Evolutionary conservation across 192 early-diverging fungal species (phyloP).

Genomic region (Coemansia sp.): DNA sequence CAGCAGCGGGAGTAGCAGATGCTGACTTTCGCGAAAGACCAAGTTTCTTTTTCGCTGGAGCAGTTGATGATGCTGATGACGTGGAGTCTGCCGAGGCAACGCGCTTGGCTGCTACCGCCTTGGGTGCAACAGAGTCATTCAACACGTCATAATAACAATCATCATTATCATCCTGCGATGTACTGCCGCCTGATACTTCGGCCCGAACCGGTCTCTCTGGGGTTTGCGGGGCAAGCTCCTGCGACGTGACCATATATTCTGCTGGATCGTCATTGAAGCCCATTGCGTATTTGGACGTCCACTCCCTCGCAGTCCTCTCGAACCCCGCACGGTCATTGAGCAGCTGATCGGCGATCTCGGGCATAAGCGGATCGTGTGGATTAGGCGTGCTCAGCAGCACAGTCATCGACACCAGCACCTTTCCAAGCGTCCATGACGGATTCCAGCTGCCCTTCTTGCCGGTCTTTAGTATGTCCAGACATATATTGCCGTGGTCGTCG

Average conservation of each 20-base stretch:
- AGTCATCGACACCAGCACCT: conserved; percentile 60
- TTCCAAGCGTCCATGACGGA: conserved; percentile 66
- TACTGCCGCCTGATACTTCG: background rate
- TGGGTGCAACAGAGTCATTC: no score
- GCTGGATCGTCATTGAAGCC: conserved; percentile 16
- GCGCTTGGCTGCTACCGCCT: background rate
- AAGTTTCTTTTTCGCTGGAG: conserved; percentile 10
- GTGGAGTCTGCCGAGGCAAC: background rate
- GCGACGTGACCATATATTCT: conserved; percentile 16
- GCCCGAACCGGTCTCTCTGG: background rate
- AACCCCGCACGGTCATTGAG: conserved; percentile 22
- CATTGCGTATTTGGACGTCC: conserved; percentile 35
- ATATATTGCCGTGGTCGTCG: conserved; percentile 75
- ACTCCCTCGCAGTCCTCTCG: conserved; percentile 24
- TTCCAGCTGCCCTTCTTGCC: conserved; percentile 64
- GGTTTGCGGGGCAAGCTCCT: conserved; percentile 3
- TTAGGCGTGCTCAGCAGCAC: conserved; percentile 67
- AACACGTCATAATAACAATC: no score
- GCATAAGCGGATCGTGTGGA: conserved; percentile 71
- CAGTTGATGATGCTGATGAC: background rate
- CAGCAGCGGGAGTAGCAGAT: conserved; percentile 16
- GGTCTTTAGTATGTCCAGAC: conserved; percentile 67
- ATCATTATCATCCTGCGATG: conserved; percentile 1
- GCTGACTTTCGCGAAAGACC: conserved; percentile 28
- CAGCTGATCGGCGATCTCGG: conserved; percentile 58